Base-by-base conservation (phyloP, 2,329 filamentous ascomycete species). In the Cryphonectria japonica region DNA sequence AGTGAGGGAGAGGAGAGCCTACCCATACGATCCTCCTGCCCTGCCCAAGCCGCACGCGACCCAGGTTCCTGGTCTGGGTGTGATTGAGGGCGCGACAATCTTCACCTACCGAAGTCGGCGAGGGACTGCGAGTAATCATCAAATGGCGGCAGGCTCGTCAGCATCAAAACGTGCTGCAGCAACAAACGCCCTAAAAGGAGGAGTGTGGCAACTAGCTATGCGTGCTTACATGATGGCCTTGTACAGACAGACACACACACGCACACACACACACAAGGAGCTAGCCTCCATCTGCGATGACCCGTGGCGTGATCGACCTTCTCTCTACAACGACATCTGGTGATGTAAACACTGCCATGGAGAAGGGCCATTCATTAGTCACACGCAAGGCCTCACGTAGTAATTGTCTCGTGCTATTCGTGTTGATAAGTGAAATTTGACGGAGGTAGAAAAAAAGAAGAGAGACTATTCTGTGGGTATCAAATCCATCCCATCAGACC, bases 381-480 rank as follows among this genome's bases (percentile, higher is more conserved):
- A 22, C 6, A 34, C 34, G 34, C 16, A 22, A 5, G 43, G 22
- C 43, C 6, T 46, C 46, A 50, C 19, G 46, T n/a, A 11, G 46
- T n/a, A n/a, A n/a, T 50, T 7, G 0, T n/a, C 7, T 50, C 13
- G 54, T 59, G 26, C n/a, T 54, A 13, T 32, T 29, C 13, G n/a
- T 1, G 8, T 39, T 39, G 59, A 61, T 39, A 39, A 39, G 34
- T 39, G 32, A 39, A 39, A 16, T 34, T 61, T 34, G 22, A 52
- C 26, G 26, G 1, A 52, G 34, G 34, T 34, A 34, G 26, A 26
- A 26, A 26, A 26, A 26, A 26, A 34, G 34, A 34, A 34, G 34
- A 6, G 6, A 34, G 34, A 34, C 34, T 34, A 62, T 63, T 64
- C 69, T 70, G 57, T 68, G 69, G 69, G 69, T 71, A 71, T 71